These are phyloP conservation scores for Scleromitrula shiraiana DNA, from an alignment of 2,329 filamentous ascomycete genomes.

Conservation along the genomic window DNA sequence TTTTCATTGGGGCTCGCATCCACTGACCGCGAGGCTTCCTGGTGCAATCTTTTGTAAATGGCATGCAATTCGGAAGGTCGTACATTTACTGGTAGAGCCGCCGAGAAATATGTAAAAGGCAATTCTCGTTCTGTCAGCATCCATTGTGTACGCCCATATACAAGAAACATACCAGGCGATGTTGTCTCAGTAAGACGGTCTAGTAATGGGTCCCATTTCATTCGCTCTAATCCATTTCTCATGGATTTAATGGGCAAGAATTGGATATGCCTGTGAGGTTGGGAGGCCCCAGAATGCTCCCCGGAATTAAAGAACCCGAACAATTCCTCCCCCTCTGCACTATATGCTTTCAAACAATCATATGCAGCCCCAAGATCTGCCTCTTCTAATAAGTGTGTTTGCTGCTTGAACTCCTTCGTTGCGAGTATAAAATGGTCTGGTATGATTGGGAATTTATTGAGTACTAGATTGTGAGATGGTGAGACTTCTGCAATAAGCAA, in stretches of 20 bases:
- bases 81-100: slow-evolving; percentile 14
- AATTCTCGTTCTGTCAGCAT: slow-evolving; percentile 14
- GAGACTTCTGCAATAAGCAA: slow-evolving; percentile 47
- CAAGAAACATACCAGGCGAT: slow-evolving; percentile 12
- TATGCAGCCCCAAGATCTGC: slow-evolving; percentile 54
- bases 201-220: slow-evolving; percentile 44
- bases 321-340: slow-evolving; percentile 35
- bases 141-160: no score
- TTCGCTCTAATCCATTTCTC: slow-evolving; percentile 38
- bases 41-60: slow-evolving; percentile 22
- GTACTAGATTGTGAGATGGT: slow-evolving; percentile 52
- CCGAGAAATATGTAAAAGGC: slow-evolving; percentile 27
- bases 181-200: slow-evolving; percentile 29
- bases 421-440: slow-evolving; percentile 65
- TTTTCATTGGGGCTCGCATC: background rate
- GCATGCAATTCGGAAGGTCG: slow-evolving; percentile 18
- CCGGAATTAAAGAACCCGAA: slow-evolving; percentile 50
- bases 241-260: slow-evolving; percentile 59
- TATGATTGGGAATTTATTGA: slow-evolving; percentile 71
- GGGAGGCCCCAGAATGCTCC: slow-evolving; percentile 58
- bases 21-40: slow-evolving; percentile 16
- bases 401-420: slow-evolving; percentile 54
- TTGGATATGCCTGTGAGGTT: slow-evolving; percentile 65
- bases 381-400: slow-evolving; percentile 54
- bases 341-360: slow-evolving; percentile 47